These are phyloP conservation scores for Backusella parvicylindrica DNA, from an alignment of 192 early-diverging fungal species.

Conservation along the genomic window DNA sequence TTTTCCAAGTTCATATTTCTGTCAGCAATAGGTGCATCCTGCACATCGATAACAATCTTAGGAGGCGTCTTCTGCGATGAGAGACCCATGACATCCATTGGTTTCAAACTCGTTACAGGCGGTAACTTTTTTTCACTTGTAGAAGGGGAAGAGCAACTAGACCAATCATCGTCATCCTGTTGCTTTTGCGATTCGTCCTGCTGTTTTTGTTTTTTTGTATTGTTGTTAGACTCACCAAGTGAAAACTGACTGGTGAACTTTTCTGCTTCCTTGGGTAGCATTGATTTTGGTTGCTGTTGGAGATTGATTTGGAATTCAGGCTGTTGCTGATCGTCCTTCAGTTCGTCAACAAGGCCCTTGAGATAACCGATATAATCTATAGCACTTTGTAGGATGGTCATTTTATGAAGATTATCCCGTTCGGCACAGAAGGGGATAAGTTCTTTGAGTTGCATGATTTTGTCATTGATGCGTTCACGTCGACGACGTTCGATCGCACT, in stretches of 20 bases:
- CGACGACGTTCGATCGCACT: conserved; percentile 81
- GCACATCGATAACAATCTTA: neutral
- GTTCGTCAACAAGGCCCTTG: conserved; percentile 31
- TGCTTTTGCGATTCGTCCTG: neutral
- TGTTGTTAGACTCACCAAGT: neutral
- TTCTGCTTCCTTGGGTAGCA: conserved; percentile 29
- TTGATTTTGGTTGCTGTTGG: conserved; percentile 19
- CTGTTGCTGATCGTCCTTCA: conserved; percentile 10
- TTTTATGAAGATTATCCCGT: conserved; percentile 67
- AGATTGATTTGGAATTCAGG: conserved; percentile 7
- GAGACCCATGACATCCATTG: conserved; percentile 8
- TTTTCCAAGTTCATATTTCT: conserved; percentile 14
- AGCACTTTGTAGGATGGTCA: conserved; percentile 64
- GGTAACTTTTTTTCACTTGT: neutral
- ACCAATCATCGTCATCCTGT: neutral
- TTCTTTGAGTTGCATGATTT: conserved; percentile 70
- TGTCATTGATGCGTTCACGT: conserved; percentile 82
- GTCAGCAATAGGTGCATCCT: neutral
- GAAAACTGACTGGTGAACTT: conserved; percentile 27
- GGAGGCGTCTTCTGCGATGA: neutral
- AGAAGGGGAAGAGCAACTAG: neutral
- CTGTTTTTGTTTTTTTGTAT: neutral
- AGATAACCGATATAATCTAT: conserved; percentile 71
- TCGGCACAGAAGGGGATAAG: conserved; percentile 68
- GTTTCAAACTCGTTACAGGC: neutral